These are phyloP conservation scores for Talaromyces sp. DNA, from an alignment of 2,329 filamentous ascomycete genomes.

Conservation along the genomic window DNA sequence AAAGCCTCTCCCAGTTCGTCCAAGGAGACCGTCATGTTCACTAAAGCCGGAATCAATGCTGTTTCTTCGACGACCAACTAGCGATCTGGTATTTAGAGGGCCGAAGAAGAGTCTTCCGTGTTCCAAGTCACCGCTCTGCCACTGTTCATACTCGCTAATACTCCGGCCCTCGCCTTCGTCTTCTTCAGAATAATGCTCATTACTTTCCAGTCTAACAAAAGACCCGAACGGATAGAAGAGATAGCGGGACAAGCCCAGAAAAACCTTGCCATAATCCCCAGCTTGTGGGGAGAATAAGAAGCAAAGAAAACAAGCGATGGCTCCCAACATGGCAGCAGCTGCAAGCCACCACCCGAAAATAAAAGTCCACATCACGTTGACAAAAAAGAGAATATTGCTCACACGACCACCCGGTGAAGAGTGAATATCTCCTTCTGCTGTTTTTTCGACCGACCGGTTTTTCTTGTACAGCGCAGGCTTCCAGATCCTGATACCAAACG, in stretches of 20 bases:
- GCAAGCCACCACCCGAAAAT: conserved; percentile 97
- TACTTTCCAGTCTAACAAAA: conserved; percentile 86
- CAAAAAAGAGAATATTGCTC: conserved; percentile 74
- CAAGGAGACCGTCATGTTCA: conserved; percentile 86
- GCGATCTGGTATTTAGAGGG: conserved; percentile 66
- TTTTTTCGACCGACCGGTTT: conserved; percentile 90
- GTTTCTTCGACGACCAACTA: conserved; percentile 78
- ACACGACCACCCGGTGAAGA: conserved; percentile 86
- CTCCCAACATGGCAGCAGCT: conserved; percentile 66
- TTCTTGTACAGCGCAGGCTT: conserved; percentile 99
- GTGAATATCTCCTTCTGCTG: conserved; percentile 93
- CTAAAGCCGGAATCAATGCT: conserved; percentile 76
- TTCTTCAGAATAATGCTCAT: conserved; percentile 90
- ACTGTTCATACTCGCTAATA: conserved; percentile 98
- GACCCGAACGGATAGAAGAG: conserved; percentile 96
- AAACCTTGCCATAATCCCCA: conserved; percentile 75
- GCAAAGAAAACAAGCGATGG: conserved; percentile 72
- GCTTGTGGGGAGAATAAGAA: conserved; percentile 70
- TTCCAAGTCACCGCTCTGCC: conserved; percentile 95
- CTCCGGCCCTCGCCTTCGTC: conserved; percentile 93
- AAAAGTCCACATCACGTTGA: conserved; percentile 86
- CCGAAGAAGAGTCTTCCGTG: conserved; percentile 96
- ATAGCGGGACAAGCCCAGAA: conserved; percentile 80
- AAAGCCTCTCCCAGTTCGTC: conserved; percentile 54
- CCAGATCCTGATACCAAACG: conserved; percentile 98